Base-by-base conservation (phyloP, 176 grass and related monocot genomes). In the Alopecurus myosuroides region DNA sequence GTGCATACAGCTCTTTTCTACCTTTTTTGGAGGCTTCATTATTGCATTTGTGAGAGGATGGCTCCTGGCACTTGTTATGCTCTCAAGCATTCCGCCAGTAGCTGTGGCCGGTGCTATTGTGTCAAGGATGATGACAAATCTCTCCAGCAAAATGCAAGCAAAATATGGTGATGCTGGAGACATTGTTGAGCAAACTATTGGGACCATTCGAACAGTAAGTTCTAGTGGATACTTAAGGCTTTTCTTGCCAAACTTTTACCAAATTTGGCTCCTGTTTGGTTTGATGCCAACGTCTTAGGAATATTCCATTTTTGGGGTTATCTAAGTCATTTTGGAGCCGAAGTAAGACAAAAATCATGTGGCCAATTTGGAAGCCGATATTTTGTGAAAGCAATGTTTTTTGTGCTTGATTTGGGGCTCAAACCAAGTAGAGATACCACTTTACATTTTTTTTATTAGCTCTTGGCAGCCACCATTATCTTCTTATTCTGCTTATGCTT, bases 1-100 rank as follows among this genome's bases (percentile, higher is more conserved):
- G 74, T 91, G 79, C 74, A 62, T 97, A 85, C 92, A 97, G 53
- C 90, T 94, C 31, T 49, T 84, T 52, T 83, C 88, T 44, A 97
- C 92, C 40, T 97, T 97, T 50, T 50, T 94, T 73, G 95, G 88
- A 22, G 95, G 92, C 31, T 97, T 94, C 35, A 61, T 91, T 22
- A 66, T 97, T 53, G 88, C 95, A 85, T 94, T 97, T 82, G 60
- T 74, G 29, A 94, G 85, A 93, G 95, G 95, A 77, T 94, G 92
- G 95, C 92, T 97, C 82, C 80, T 94, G 35, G 25, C 95, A 52
- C 88, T 97, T 76, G 95, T 97, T 25, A 91, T 94, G 95, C 77
- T 94, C 22, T 89, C 95, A 17, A 68, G 84, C 77, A 91, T 97
- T 52, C 92, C 92, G 78, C 86, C 84, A 51, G 50, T 93, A 51